These are phyloP conservation scores for Phragmites australis DNA, from an alignment of 176 grass and related monocot species.

Conservation along the genomic window DNA sequence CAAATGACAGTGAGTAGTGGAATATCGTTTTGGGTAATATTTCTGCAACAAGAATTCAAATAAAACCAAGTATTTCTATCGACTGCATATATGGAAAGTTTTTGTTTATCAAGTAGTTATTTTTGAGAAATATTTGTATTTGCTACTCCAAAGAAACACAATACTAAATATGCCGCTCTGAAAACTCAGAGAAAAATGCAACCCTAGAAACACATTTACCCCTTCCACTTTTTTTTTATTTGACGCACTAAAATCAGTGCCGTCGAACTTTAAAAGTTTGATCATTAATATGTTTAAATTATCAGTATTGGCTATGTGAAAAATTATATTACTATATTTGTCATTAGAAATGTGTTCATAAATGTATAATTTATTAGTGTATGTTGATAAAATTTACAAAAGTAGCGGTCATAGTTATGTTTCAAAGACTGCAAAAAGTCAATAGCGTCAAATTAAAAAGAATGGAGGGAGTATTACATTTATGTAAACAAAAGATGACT, in stretches of 20 bases:
- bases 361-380: not conserved
- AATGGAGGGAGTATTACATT: not conserved
- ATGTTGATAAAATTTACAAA: not conserved
- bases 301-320: not conserved
- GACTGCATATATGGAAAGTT: not conserved
- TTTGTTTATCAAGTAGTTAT: not conserved
- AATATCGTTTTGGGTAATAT: not conserved
- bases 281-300: not conserved
- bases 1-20: not conserved
- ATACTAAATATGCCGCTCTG: not conserved
- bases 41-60: not conserved
- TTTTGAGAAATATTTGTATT: not conserved
- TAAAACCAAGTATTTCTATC: not conserved
- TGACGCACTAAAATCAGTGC: not conserved
- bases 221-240: not conserved
- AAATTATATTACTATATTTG: not conserved
- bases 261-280: not conserved
- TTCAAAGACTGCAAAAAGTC: not conserved
- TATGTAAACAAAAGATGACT: not conserved
- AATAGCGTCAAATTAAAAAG: not conserved
- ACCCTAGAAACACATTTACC: not conserved
- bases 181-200: not conserved
- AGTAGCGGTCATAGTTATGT: not conserved
- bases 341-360: not conserved
- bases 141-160: not conserved